These are phyloP conservation scores for Gonium pectorale DNA, from an alignment of 139 green algal genomes.

Conservation along the genomic window DNA sequence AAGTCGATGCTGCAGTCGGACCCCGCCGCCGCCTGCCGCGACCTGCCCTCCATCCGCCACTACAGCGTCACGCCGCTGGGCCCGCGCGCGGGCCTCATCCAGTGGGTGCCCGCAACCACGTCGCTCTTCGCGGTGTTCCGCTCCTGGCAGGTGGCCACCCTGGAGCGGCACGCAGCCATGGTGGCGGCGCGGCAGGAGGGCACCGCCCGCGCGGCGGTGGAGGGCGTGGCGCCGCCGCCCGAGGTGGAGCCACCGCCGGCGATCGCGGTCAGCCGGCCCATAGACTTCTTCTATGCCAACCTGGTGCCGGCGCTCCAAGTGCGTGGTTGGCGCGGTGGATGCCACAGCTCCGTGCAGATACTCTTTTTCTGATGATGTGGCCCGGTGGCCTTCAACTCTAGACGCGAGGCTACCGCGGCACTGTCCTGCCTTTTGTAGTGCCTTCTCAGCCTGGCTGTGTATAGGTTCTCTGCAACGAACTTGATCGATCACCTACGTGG, in stretches of 20 bases:
- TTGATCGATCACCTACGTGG: no score
- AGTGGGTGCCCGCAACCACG: constrained; percentile 84
- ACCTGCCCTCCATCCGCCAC: constrained; percentile 38
- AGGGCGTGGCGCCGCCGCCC: constrained; percentile 5
- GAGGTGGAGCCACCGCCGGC: constrained; percentile 14
- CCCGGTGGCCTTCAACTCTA: no score
- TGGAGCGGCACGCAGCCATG: constrained; percentile 64
- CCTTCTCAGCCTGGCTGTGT: no score
- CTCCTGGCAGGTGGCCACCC: constrained; percentile 72
- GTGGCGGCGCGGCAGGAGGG: constrained; percentile 47
- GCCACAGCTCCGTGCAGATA: no score
- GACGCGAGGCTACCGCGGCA: no score
- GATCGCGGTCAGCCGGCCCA: constrained; percentile 12
- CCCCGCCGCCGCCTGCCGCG: constrained; percentile 21
- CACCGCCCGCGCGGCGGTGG: constrained; percentile 9
- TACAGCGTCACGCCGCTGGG: constrained; percentile 89
- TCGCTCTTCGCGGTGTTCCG: constrained; percentile 87
- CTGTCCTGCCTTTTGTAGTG: no score
- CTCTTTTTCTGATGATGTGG: no score
- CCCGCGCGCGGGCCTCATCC: constrained; percentile 79
- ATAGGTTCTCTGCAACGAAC: no score
- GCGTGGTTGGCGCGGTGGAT: no score
- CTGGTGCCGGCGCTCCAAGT: constrained; percentile 38
- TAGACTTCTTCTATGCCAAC: constrained; percentile 32
- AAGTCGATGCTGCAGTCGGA: constrained; percentile 65